Base-by-base conservation (phyloP, 2,329 filamentous ascomycete genomes). In the Botrytis elliptica region DNA sequence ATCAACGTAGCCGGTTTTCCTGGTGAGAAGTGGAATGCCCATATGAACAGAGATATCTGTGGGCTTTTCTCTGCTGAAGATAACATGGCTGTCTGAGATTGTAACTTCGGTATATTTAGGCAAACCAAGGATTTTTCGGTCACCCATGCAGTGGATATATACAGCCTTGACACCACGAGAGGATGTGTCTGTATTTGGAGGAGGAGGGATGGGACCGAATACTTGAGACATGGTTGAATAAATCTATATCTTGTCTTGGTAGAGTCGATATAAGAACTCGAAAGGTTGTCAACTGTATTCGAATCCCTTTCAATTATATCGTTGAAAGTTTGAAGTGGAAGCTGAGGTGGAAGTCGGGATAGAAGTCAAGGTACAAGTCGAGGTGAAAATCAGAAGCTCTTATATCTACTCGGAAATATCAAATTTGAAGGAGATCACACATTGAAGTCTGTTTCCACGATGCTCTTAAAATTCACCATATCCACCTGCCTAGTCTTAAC, bases 101-200 rank as follows among this genome's bases (percentile, higher is more conserved):
- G n/a, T 44, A 20, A 44, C 62, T 64, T 64, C 62, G 4, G 62
- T 64, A n/a, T 64, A 64, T 44, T 44, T 44, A 20, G 62, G 40
- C 10, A 22, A 7, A 5, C 40, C 8, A 33, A 64, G n/a, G 14
- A 44, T 5, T 22, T 20, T 44, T 33, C 7, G 62, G 18, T 64
- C n/a, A 4, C 42, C n/a, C 4, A 22, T 7, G 29, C 40, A 46
- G n/a, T 46, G 63, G n/a, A 16, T 33, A 0, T 65, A 22, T 1
- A 65, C 9, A 33, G 40, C 29, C 10, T 46, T 65, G 20, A 36
- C 42, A 22, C n/a, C 62, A 46, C 5, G 40, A 46, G 18, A 20
- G 33, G 62, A 18, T 9, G 12, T 62, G 1, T 62, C 36, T 40
- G 22, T n/a, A n/a, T 3, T 33, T 40, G 36, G 36, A 0, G 59